Evolutionary conservation across 2,329 filamentous ascomycete genomes (phyloP).

Genomic region (Biscogniauxia marginata): DNA sequence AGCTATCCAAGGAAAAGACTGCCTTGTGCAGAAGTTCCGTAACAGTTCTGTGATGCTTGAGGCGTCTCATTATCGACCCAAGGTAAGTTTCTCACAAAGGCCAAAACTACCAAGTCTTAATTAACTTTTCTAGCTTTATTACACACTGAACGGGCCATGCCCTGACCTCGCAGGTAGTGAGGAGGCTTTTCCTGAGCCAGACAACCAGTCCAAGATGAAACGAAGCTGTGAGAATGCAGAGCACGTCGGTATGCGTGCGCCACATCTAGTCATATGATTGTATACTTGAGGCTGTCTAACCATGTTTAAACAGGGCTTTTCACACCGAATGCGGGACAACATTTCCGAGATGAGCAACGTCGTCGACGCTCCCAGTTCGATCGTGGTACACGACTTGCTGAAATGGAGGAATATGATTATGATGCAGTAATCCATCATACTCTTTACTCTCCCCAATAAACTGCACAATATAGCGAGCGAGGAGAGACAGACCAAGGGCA

Average conservation of each 20-base stretch:
- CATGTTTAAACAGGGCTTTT: slow-evolving; percentile 61
- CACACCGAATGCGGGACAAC: slow-evolving; percentile 73
- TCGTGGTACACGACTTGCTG: slow-evolving; percentile 72
- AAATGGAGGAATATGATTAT: slow-evolving; percentile 61
- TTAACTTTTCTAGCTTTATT: slow-evolving; percentile 47
- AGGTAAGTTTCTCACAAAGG: slow-evolving; percentile 49
- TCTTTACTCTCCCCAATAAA: slow-evolving; percentile 33
- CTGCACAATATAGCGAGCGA: slow-evolving; percentile 3
- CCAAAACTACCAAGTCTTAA: not conserved
- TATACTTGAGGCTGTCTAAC: slow-evolving; percentile 9
- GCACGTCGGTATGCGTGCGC: slow-evolving; percentile 67
- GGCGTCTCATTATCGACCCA: slow-evolving; percentile 75
- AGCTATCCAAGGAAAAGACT: slow-evolving; percentile 92
- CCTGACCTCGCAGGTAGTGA: slow-evolving; percentile 64
- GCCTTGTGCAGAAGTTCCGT: slow-evolving; percentile 89
- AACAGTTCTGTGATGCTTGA: slow-evolving; percentile 97
- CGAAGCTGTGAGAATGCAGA: slow-evolving; percentile 84
- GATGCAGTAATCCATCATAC: slow-evolving; percentile 42
- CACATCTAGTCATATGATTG: no score
- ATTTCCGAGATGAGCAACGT: slow-evolving; percentile 72
- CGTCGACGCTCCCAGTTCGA: slow-evolving; percentile 77
- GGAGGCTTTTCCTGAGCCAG: slow-evolving; percentile 72
- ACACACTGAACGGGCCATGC: slow-evolving; percentile 46
- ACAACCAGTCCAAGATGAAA: slow-evolving; percentile 86
- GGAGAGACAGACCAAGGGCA: slow-evolving; percentile 7